Evolutionary conservation across 1,284 basidiomycete genomes (phyloP).

Genomic region (Microbotryomycetes sp.): DNA sequence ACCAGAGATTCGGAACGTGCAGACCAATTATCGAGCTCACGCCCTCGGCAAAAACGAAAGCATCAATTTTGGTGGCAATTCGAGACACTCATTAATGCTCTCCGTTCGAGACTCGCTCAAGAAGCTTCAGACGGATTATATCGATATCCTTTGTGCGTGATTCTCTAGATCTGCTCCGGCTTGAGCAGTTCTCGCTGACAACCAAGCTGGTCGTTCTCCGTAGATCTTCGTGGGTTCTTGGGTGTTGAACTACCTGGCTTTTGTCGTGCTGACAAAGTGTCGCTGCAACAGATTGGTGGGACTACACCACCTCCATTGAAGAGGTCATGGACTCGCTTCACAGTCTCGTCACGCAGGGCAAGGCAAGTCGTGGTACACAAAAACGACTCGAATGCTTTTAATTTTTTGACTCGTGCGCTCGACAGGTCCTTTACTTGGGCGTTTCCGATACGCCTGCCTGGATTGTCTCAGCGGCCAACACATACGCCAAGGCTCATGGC

Average conservation of each 20-base stretch:
- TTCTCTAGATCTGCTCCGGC: slow-evolving; percentile 25
- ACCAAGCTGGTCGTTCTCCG: neutral
- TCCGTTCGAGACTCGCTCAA: slow-evolving; percentile 48
- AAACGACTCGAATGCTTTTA: neutral
- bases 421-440: neutral
- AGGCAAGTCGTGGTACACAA: slow-evolving; percentile 44
- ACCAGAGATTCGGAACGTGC: too few species aligned
- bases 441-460: slow-evolving; percentile 51
- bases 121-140: slow-evolving; percentile 53
- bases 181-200: neutral
- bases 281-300: slow-evolving; percentile 40
- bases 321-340: slow-evolving; percentile 55
- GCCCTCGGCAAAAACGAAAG: slow-evolving; percentile 38
- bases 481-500: slow-evolving; percentile 50
- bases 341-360: slow-evolving; percentile 47
- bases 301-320: slow-evolving; percentile 52
- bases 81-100: slow-evolving; percentile 46
- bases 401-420: neutral
- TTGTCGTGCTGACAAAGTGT: neutral
- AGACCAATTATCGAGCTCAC: slow-evolving; percentile 37
- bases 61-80: slow-evolving; percentile 49
- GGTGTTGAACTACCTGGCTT: neutral
- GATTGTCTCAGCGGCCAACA: slow-evolving; percentile 51
- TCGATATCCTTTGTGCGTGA: slow-evolving; percentile 52
- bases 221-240: neutral